A percentile compares a stretch with the other conserved stretches of the same genome.
Conservation (phyloP, 495 filamentous ascomycete genomes). For the Podospora appendiculata region DNA sequence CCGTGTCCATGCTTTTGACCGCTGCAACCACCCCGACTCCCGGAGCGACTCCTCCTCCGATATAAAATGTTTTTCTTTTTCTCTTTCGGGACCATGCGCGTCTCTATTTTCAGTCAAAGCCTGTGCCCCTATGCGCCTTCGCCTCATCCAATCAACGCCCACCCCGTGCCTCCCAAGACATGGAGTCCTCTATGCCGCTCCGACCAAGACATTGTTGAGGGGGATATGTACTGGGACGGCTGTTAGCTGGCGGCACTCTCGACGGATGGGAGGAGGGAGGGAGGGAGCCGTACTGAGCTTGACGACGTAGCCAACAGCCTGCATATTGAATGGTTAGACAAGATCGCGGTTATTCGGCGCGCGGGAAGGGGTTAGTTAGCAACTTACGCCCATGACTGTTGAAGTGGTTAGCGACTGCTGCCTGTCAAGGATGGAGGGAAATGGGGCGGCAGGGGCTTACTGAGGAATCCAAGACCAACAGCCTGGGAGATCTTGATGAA, state of each 20-base stretch:
- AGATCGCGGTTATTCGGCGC: neutral
- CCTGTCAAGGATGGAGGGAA: neutral
- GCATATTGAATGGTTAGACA: neutral
- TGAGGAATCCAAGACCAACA: constrained; percentile 61
- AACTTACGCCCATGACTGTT: constrained; percentile 9
- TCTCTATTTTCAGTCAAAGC: neutral
- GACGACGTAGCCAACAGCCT: constrained; percentile 55
- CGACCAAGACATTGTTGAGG: constrained; percentile 41
- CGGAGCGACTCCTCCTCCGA: no score
- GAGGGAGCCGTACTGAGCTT: constrained; percentile 63
- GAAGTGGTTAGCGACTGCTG: neutral
- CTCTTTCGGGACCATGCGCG: neutral
- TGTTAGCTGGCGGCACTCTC: neutral
- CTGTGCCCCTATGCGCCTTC: no score
- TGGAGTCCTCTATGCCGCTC: constrained; percentile 28
- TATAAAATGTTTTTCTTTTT: neutral
- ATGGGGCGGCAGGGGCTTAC: constrained; percentile 5
- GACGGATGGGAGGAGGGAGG: neutral
- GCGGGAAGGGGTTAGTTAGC: neutral
- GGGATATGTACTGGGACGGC: constrained; percentile 22
- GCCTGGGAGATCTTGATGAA: constrained; percentile 95
- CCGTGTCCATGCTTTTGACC: constrained; percentile 12
- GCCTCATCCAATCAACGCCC: no score
- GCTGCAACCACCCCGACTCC: neutral
- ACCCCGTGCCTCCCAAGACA: neutral